phyloP scores from a whole-genome alignment of 1,284 basidiomycete species.

The Rhodotorula sp. region DNA sequence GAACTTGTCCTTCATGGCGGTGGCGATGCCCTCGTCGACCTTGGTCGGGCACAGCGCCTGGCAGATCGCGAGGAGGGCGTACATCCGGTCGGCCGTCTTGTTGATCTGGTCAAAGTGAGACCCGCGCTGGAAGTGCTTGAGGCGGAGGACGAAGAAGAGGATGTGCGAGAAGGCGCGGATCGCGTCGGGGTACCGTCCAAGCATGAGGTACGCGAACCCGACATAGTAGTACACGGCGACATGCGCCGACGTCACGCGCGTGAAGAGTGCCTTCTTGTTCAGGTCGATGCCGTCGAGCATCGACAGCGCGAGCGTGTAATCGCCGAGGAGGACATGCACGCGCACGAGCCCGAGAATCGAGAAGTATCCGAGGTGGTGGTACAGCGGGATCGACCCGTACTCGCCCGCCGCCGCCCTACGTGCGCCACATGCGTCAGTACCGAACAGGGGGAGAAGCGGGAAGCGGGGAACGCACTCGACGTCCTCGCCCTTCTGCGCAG shows the following conservation, averaged over 20 bases:
- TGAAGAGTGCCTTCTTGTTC: constrained; percentile 82
- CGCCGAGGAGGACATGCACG: constrained; percentile 92
- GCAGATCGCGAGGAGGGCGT: constrained; percentile 90
- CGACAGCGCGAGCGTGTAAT: constrained; percentile 92
- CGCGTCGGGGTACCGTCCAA: constrained; percentile 91
- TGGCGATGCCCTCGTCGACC: constrained; percentile 91
- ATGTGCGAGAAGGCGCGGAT: constrained; percentile 90
- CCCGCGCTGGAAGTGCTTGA: constrained; percentile 63
- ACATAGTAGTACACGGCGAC: constrained; percentile 70
- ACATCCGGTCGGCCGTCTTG: constrained; percentile 97
- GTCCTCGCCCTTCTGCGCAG: constrained; percentile 80
- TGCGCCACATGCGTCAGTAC: neutral
- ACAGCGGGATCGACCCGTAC: constrained; percentile 84
- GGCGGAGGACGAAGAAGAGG: constrained; percentile 73
- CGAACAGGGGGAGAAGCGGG: neutral
- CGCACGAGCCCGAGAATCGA: constrained; percentile 91
- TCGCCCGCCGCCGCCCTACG: constrained; percentile 75
- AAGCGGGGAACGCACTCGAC: constrained; percentile 65
- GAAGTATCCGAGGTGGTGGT: constrained; percentile 97
- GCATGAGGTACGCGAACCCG: constrained; percentile 87
- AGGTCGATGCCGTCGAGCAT: constrained; percentile 93
- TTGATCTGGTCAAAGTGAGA: constrained; percentile 96
- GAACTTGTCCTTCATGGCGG: constrained; percentile 88
- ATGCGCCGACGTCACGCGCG: constrained; percentile 89
- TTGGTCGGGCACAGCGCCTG: constrained; percentile 83